These are phyloP conservation scores for Hypoxylon trugodes DNA, from an alignment of 495 filamentous ascomycete genomes.

Conservation along the genomic window DNA sequence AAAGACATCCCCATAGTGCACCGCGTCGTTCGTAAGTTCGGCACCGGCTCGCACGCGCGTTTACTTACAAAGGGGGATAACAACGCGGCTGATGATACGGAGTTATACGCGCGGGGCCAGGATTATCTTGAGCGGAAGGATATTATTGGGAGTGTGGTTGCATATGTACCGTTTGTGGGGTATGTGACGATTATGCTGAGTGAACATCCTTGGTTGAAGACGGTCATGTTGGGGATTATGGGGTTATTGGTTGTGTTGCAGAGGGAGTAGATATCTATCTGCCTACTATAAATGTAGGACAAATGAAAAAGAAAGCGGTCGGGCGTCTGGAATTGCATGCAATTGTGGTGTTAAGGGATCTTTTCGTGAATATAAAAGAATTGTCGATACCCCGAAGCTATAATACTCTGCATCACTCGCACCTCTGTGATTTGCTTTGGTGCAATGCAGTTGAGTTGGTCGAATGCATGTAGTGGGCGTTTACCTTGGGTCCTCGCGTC, in stretches of 20 bases:
- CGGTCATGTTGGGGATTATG: conserved; percentile 92
- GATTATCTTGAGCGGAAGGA: conserved; percentile 86
- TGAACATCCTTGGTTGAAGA: conserved; percentile 98
- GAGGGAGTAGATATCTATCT: conserved; percentile 66
- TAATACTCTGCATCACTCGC: background rate
- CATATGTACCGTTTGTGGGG: conserved; percentile 94
- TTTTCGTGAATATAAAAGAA: background rate
- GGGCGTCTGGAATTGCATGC: conserved; percentile 3
- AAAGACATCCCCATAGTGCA: conserved; percentile 98
- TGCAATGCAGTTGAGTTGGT: too few relatives aligned
- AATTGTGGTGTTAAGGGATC: background rate
- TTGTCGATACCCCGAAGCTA: background rate
- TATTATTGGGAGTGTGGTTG: conserved; percentile 92
- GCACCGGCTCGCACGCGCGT: conserved; percentile 57
- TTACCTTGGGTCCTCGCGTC: too few relatives aligned
- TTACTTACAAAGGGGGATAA: conserved; percentile 99
- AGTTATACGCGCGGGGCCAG: conserved; percentile 87
- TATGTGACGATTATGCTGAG: conserved; percentile 97
- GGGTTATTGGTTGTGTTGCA: conserved; percentile 93
- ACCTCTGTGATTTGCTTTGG: conserved; percentile 1
- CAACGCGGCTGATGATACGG: conserved; percentile 92
- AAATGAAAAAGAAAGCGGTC: background rate
- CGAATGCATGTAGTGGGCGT: too few relatives aligned
- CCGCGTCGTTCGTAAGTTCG: conserved; percentile 78
- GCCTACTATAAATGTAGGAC: background rate